A percentile compares a stretch with the other conserved stretches of the same genome.
Conservation (phyloP, 345 rosid species). For the Eucalyptus sp. region DNA sequence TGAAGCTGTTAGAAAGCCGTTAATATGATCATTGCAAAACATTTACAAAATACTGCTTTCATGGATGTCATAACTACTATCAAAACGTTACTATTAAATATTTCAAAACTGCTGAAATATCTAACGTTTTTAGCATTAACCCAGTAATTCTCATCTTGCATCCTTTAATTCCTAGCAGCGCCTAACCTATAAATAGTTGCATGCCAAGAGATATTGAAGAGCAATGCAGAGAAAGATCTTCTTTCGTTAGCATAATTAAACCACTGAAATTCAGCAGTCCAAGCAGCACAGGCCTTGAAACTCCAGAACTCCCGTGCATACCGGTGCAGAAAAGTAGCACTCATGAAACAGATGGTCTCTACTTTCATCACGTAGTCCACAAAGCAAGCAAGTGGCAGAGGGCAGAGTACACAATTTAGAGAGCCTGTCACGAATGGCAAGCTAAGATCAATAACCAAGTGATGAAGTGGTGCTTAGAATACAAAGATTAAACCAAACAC, state of each 20-base stretch:
- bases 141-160: neutral
- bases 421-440: neutral
- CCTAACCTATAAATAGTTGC: neutral
- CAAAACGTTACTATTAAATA: too few relatives aligned
- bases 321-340: neutral
- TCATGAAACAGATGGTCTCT: neutral
- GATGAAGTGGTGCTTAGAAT: neutral
- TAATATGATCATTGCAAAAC: neutral
- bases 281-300: neutral
- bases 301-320: neutral
- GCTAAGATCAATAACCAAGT: neutral
- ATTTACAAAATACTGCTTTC: neutral
- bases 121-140: neutral
- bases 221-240: neutral
- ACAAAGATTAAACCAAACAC: fast-evolving
- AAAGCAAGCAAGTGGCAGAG: neutral
- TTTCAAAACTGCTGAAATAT: neutral
- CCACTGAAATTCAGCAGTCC: neutral
- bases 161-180: neutral
- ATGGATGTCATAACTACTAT: neutral
- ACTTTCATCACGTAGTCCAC: neutral
- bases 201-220: neutral
- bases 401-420: neutral
- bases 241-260: neutral
- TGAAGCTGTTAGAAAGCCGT: neutral